Conservation (phyloP, 257 asterid species). For the Nicotiana tabacum region DNA sequence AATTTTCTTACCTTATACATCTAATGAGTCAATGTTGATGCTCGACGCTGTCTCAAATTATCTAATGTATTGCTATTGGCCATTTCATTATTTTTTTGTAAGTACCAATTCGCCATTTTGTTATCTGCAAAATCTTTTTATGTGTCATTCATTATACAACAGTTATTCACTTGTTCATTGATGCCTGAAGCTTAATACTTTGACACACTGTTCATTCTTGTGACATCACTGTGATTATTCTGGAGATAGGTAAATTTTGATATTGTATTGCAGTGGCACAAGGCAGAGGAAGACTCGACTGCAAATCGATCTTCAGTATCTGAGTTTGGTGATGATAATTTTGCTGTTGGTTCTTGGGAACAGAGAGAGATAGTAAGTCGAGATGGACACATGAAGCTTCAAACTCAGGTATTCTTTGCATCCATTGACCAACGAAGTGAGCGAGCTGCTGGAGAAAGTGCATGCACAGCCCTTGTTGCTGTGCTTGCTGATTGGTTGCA, state of each 20-base stretch:
- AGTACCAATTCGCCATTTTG: no score
- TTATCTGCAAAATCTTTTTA: no score
- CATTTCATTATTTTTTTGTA: neutral
- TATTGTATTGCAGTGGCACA: conserved; percentile 48
- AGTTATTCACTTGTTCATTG: no score
- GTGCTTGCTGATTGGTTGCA: conserved; percentile 94
- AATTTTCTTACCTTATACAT: neutral
- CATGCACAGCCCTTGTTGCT: conserved; percentile 94
- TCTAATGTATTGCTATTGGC: neutral
- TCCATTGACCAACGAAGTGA: conserved; percentile 97
- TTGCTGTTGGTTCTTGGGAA: conserved; percentile 90
- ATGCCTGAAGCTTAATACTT: no score
- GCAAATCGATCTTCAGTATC: conserved; percentile 61
- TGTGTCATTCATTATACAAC: no score
- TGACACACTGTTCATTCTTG: no score
- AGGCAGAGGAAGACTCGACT: conserved; percentile 60
- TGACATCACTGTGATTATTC: no score
- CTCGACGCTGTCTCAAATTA: neutral
- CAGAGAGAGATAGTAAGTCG: conserved; percentile 73
- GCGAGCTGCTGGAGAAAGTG: conserved; percentile 92
- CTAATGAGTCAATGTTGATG: neutral
- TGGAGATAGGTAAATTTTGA: neutral
- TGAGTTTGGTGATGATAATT: conserved; percentile 87
- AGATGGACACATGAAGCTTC: conserved; percentile 74
- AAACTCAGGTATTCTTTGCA: conserved; percentile 77